phyloP scores from a whole-genome alignment of 257 asterid genomes.

The Gynochthodes officinalis region DNA sequence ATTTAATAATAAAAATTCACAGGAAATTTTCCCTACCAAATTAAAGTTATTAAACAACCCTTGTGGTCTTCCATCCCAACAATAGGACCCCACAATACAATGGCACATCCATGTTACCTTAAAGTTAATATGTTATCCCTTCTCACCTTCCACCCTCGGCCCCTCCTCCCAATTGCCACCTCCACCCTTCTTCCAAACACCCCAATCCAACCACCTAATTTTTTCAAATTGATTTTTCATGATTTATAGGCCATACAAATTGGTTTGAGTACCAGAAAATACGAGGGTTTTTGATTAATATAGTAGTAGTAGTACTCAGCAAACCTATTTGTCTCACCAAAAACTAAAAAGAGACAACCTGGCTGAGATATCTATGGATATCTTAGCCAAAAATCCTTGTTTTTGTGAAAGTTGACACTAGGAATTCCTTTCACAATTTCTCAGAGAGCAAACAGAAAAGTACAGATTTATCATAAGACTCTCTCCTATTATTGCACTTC shows the following conservation, averaged over 20 bases:
- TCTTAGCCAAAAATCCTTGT: constrained; percentile 13
- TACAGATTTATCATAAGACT: not conserved
- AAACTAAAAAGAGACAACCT: constrained; percentile 7
- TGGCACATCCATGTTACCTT: not conserved
- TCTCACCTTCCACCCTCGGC: not conserved
- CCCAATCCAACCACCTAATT: not conserved
- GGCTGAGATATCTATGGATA: constrained; percentile 23
- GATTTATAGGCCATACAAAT: not conserved
- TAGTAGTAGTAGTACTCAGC: not conserved
- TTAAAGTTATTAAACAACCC: not conserved
- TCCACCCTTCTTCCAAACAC: too few species aligned
- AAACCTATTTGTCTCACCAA: not conserved
- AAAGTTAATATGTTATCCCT: not conserved
- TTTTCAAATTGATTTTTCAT: not conserved
- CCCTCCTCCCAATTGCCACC: not conserved
- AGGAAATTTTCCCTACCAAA: not conserved
- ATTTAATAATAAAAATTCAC: too few species aligned
- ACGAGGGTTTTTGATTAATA: not conserved
- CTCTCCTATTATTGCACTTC: too few species aligned
- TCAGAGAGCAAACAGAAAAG: not conserved
- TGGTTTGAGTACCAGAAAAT: constrained; percentile 4
- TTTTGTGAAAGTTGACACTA: constrained; percentile 13
- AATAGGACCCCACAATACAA: not conserved
- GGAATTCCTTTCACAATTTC: not conserved
- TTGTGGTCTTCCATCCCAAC: not conserved